phyloP scores from a whole-genome alignment of 306 rosid species.

The Cucurbita pepo region DNA sequence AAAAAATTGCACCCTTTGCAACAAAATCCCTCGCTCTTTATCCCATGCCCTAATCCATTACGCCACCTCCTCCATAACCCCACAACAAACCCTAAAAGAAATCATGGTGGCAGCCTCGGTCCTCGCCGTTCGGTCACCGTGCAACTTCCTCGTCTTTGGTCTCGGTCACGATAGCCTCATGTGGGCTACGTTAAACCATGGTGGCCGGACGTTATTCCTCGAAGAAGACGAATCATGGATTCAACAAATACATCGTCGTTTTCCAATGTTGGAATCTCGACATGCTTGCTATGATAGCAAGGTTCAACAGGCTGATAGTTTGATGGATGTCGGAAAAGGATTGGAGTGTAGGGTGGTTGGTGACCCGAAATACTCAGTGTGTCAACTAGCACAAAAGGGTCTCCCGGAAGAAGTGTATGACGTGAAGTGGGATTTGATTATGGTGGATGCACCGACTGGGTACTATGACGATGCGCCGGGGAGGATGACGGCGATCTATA shows the following conservation, averaged over 20 bases:
- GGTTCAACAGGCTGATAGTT: slow-evolving; percentile 46
- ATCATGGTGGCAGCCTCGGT: slow-evolving; percentile 41
- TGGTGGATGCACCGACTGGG: slow-evolving; percentile 88
- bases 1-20: slow-evolving; percentile 20
- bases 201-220: slow-evolving; percentile 48
- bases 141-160: slow-evolving; percentile 70
- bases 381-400: slow-evolving; percentile 49
- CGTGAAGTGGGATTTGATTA: slow-evolving; percentile 57
- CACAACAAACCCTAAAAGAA: slow-evolving; percentile 63
- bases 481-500: slow-evolving; percentile 66
- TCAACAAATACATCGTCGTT: slow-evolving; percentile 27
- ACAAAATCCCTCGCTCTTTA: slow-evolving; percentile 35
- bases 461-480: slow-evolving; percentile 57
- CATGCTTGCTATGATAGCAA: slow-evolving; percentile 49
- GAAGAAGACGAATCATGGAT: slow-evolving; percentile 75
- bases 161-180: slow-evolving; percentile 77
- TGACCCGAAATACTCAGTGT: slow-evolving; percentile 32
- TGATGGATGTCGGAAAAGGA: slow-evolving; percentile 43
- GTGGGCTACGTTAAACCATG: slow-evolving; percentile 61
- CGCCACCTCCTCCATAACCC: slow-evolving; percentile 55
- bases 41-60: slow-evolving; percentile 51
- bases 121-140: slow-evolving; percentile 36
- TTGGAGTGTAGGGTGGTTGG: slow-evolving; percentile 41
- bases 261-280: slow-evolving; percentile 42
- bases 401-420: slow-evolving; percentile 37